Evolutionary conservation across 805 yeast genomes (phyloP), one percentile per base, ranked within the genome.

Genomic region (Schwanniomyces polymorphus): DNA sequence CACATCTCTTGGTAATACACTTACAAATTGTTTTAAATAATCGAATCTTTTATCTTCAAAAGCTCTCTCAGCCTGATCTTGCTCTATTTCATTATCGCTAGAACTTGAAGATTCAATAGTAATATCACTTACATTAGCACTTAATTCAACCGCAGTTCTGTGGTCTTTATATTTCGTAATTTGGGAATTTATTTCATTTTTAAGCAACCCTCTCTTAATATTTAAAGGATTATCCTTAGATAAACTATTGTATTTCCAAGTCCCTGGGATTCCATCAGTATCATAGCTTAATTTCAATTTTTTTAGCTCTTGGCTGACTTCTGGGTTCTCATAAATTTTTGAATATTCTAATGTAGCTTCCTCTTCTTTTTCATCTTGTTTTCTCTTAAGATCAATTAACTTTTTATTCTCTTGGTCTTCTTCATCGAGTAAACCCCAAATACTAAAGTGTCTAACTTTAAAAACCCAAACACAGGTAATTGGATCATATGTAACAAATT

Each of bases 371-470:
- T 41, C 54, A 41, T 69, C 73, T 46, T 70, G 75, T 43, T 61
- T 55, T 43, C 68, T 58, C 44, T 69, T 67, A 45, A 67, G 45
- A 11, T 48, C 60, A 31, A 57, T 41, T 38, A 80, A 74, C 33
- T 78, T 79, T 7, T 53, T 49, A 10, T 45, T 37, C 17, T 51
- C 42, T 3, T 45, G 52, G 11, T 72, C 84, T 35, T 76, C 82
- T 18, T 77, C 82, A 53, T 84, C 87, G 14, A 85, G 76, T 33
- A 94, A 67, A 6, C 98, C 98, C 97, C 97, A 94, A 5, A 88
- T 81, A 70, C 97, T 90, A 59, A 94, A 94, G 70, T 94, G 99
- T 55, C 86, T 83, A 7, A 91, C 97, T 55, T 75, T 80, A 66
- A 89, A 91, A 1, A 85, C 82, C 90, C 91, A 91, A 4, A 79